A percentile compares a stretch with the other conserved stretches of the same genome.
These are phyloP conservation scores for Leccinum olivaceopallidum DNA, from an alignment of 768 basidiomycete species.

Conservation along the genomic window DNA sequence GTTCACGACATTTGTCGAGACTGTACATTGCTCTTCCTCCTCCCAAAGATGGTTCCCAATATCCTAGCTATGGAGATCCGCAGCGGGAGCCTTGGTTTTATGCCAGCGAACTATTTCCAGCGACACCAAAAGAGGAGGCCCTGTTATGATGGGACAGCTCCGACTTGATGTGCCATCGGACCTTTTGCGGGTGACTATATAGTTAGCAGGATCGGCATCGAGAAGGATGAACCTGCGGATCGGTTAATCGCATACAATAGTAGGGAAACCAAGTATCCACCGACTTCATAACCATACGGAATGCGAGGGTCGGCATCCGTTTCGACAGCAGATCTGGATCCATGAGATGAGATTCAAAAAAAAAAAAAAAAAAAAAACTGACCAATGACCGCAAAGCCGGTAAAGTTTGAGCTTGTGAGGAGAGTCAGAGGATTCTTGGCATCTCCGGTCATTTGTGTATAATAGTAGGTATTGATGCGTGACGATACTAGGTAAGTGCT, in stretches of 20 bases:
- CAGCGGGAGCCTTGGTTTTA: background rate
- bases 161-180: slow-evolving; percentile 47
- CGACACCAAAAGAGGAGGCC: slow-evolving; percentile 39
- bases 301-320: too few species aligned
- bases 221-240: slow-evolving; percentile 69
- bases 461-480: too few species aligned
- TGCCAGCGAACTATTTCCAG: slow-evolving; percentile 23
- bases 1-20: slow-evolving; percentile 67
- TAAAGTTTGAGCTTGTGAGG: too few species aligned
- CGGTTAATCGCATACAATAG: background rate
- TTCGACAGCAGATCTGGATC: too few species aligned
- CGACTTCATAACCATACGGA: slow-evolving; percentile 44
- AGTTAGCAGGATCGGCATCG: slow-evolving; percentile 58
- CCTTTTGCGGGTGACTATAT: slow-evolving; percentile 54
- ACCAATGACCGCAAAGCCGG: too few species aligned
- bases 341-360: too few species aligned
- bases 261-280: slow-evolving; percentile 83
- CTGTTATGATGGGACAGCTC: slow-evolving; percentile 60
- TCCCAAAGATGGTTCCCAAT: slow-evolving; percentile 51
- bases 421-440: too few species aligned
- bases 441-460: too few species aligned
- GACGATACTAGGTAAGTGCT: too few species aligned
- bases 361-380: too few species aligned
- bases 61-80: slow-evolving; percentile 40
- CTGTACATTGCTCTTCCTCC: slow-evolving; percentile 42